Evolutionary conservation across 805 yeast species (phyloP), one percentile per base, ranked within the genome.

Genomic region (Starmerella stigmatis): DNA sequence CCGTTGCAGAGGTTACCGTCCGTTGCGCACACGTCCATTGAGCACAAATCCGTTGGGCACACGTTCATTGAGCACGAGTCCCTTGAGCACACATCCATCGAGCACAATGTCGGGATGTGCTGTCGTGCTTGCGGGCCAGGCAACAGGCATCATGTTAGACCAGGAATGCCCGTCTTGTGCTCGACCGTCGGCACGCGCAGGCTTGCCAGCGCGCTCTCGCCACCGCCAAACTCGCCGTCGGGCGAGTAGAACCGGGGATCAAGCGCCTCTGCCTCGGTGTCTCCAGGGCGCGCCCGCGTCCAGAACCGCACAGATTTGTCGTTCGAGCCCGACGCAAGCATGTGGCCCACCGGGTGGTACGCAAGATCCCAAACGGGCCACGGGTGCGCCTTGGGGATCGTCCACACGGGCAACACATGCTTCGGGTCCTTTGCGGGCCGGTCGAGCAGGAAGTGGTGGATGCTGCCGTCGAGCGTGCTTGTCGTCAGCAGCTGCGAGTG

Each of bases 261-360:
- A 78, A 76, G 66, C 76, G 86, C 3, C 84, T 49, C 45, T 23
- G 40, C 82, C 58, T 74, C 75, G 0, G 85, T 81, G 65, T 92
- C 98, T 54, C 79, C 81, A 2, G 96, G 96, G 59, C 94, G 72
- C 1, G 94, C 81, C 42, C 99, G 71, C 25, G 88, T 78, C 99
- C 99, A 92, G 64, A 94, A 84, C 45, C 96, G 67, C 20, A 94
- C 84, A 5, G 94, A 78, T 59, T 92, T 76, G 63, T 92, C 99
- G 46, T 92, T 86, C 16, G 96, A 89, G 0, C 96, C 97, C 7
- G 96, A 78, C 45, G 94, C 79, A 28, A 92, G 67, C 41, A 89
- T 67, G 64, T 92, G 96, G 3, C 99, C 99, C 56, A 83, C 68
- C 2, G 97, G 97, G 63, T 88, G 96, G 60, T 86, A 92, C 49